phyloP scores from a whole-genome alignment of 345 rosid genomes.

The Gynandropsis gynandra region DNA sequence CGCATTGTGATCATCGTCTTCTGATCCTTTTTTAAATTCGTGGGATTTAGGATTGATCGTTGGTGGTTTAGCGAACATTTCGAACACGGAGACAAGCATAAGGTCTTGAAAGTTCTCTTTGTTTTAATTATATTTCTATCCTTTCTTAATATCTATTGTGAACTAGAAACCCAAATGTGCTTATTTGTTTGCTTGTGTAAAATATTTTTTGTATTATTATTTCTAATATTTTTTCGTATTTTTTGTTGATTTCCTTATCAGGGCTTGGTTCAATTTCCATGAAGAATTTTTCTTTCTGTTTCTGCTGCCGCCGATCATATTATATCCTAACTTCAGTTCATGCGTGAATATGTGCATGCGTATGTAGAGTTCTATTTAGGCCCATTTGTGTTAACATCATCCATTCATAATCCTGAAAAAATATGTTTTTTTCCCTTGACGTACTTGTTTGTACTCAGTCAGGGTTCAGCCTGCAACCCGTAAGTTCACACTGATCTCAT shows the following conservation, averaged over 20 bases:
- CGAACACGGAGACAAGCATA: slow-evolving; percentile 83
- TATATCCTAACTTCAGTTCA: slow-evolving; percentile 53
- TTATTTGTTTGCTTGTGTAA: not conserved
- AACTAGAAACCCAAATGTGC: slow-evolving; percentile 8
- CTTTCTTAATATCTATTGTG: slow-evolving; percentile 1
- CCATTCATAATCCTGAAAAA: not conserved
- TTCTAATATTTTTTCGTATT: not conserved
- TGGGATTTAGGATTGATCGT: slow-evolving; percentile 60
- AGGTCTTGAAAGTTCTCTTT: slow-evolving; percentile 37
- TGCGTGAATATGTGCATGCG: slow-evolving; percentile 4
- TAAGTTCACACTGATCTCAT: slow-evolving; percentile 36
- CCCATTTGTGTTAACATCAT: not conserved
- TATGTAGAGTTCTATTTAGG: slow-evolving; percentile 1
- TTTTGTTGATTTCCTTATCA: slow-evolving; percentile 22
- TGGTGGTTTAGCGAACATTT: slow-evolving; percentile 87
- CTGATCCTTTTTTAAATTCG: slow-evolving; percentile 1
- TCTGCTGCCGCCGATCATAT: slow-evolving; percentile 91
- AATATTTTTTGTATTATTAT: not conserved
- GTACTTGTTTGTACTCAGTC: slow-evolving; percentile 55
- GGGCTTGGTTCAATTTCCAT: slow-evolving; percentile 98
- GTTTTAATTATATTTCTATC: slow-evolving; percentile 9
- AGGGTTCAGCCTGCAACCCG: slow-evolving; percentile 89
- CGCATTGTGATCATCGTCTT: slow-evolving; percentile 9
- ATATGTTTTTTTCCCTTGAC: slow-evolving; percentile 51
- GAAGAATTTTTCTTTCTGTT: slow-evolving; percentile 96